Conservation (phyloP, 352 stramenopile species). For the Stramenopiles sp. region DNA sequence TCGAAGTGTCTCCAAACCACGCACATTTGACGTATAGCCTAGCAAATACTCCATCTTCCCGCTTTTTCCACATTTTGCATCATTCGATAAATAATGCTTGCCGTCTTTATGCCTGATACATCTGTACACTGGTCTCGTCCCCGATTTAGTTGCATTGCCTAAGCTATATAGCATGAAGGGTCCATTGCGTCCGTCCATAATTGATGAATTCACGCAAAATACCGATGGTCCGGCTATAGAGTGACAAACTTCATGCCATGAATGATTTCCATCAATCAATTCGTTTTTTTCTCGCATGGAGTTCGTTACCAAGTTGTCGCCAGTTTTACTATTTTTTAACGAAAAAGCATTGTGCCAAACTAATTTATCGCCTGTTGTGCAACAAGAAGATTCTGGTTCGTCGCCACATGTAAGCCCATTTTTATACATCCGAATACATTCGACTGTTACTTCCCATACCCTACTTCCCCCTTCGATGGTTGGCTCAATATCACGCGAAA, state of each 20-base stretch:
- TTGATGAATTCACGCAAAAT: not conserved
- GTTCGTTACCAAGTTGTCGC: not conserved
- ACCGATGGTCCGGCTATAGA: not conserved
- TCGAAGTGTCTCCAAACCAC: not conserved
- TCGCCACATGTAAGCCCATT: not conserved
- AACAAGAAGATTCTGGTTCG: not conserved
- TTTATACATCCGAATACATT: conserved; percentile 1
- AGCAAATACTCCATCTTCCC: not conserved
- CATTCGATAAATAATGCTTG: conserved; percentile 11
- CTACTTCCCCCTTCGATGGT: not conserved
- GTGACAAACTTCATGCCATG: conserved; percentile 3
- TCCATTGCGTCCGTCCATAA: not conserved
- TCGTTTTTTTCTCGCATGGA: not conserved
- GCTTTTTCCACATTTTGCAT: not conserved
- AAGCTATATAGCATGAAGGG: not conserved
- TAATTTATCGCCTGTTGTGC: conserved; percentile 10
- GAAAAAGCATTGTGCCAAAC: conserved; percentile 11
- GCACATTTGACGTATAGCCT: not conserved
- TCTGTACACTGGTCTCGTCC: not conserved
- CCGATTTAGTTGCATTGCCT: not conserved
- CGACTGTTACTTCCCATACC: conserved; percentile 10
- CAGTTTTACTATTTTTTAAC: conserved; percentile 5
- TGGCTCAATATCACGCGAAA: conserved; percentile 10
- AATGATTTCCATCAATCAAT: not conserved
- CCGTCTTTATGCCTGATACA: not conserved